Conservation (phyloP, 768 basidiomycete genomes). For the Clitopilus passeckerianus region DNA sequence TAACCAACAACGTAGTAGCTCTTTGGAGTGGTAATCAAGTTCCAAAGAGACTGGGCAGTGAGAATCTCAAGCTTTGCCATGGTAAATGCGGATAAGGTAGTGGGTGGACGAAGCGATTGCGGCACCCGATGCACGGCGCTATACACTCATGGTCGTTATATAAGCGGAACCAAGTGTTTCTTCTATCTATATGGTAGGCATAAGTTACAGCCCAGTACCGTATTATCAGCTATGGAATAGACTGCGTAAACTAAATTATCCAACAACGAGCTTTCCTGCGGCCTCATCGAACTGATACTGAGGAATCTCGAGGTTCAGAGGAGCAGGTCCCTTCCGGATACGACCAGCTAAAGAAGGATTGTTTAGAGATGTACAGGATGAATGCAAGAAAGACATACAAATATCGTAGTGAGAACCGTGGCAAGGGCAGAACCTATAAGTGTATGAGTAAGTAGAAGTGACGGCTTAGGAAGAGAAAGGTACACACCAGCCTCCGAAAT, state of each 20-base stretch:
- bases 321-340: slow-evolving; percentile 94
- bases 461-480: not conserved
- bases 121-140: not conserved
- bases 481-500: slow-evolving; percentile 92
- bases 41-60: slow-evolving; percentile 25
- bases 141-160: not conserved
- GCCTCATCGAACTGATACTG: slow-evolving; percentile 83
- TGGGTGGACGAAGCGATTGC: slow-evolving; percentile 1
- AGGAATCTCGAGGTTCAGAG: slow-evolving; percentile 94
- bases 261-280: slow-evolving; percentile 83
- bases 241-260: slow-evolving; percentile 39
- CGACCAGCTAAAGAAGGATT: slow-evolving; percentile 66
- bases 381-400: slow-evolving; percentile 44
- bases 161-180: slow-evolving; percentile 1
- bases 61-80: slow-evolving; percentile 32
- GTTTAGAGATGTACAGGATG: slow-evolving; percentile 1
- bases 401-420: slow-evolving; percentile 99
- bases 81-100: slow-evolving; percentile 4
- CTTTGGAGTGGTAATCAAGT: slow-evolving; percentile 26
- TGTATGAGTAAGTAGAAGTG: not conserved
- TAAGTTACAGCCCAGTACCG: slow-evolving; percentile 11
- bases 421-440: slow-evolving; percentile 87
- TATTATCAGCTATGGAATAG: slow-evolving; percentile 21
- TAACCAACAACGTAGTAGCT: slow-evolving; percentile 53
- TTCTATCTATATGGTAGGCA: slow-evolving; percentile 5